Percentiles rank a stretch among this genome's conserved stretches.
phyloP scores from a whole-genome alignment of 2,329 filamentous ascomycete species.

The Colletotrichum noveboracense region DNA sequence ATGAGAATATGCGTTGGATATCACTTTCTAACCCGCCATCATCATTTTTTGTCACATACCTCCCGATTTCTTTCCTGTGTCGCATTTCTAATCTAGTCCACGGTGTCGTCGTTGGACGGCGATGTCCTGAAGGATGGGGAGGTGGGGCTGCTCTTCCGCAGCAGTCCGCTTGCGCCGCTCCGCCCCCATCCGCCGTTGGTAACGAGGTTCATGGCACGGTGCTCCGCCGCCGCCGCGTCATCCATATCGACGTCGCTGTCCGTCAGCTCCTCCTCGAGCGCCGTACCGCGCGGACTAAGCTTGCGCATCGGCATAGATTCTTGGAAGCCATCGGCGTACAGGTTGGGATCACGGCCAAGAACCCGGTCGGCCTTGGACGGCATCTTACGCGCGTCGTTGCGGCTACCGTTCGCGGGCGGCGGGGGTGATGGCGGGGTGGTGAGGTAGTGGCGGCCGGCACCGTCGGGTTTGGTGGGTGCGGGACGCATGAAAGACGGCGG shows the following conservation, averaged over 20 bases:
- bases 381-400: slow-evolving; percentile 36
- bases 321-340: slow-evolving; percentile 56
- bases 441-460: slow-evolving; percentile 32
- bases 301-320: slow-evolving; percentile 50
- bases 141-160: slow-evolving; percentile 38
- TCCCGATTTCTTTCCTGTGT: not conserved
- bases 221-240: slow-evolving; percentile 45
- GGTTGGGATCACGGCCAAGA: slow-evolving; percentile 60
- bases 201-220: slow-evolving; percentile 50
- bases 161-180: slow-evolving; percentile 47
- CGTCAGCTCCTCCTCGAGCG: slow-evolving; percentile 45
- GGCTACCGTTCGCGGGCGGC: slow-evolving; percentile 23
- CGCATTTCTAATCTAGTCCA: slow-evolving; percentile 6
- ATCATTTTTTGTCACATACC: not conserved
- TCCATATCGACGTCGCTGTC: slow-evolving; percentile 38
- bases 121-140: slow-evolving; percentile 7
- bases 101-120: slow-evolving; percentile 12
- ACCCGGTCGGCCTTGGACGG: slow-evolving; percentile 65
- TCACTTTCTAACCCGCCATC: slow-evolving; percentile 3
- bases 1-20: slow-evolving; percentile 10
- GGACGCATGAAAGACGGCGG: slow-evolving; percentile 23
- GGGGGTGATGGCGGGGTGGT: slow-evolving; percentile 23
- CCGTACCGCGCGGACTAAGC: slow-evolving; percentile 50
- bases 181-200: slow-evolving; percentile 43
- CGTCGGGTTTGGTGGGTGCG: slow-evolving; percentile 21